A percentile compares a stretch with the other conserved stretches of the same genome.
These are phyloP conservation scores for Firmiana major DNA, from an alignment of 345 rosid genomes.

Conservation along the genomic window DNA sequence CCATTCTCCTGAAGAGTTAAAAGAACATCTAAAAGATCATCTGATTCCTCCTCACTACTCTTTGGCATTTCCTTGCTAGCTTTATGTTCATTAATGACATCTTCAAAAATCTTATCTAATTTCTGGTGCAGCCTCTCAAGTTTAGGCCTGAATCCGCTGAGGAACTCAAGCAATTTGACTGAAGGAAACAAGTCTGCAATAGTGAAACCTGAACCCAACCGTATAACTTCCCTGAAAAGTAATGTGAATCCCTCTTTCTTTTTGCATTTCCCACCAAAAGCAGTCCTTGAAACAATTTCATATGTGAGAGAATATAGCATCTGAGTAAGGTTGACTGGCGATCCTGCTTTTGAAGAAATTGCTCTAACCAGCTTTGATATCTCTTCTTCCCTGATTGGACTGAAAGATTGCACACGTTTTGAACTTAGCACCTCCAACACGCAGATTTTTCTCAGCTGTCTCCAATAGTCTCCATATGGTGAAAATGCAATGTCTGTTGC, in stretches of 20 bases:
- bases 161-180: neutral
- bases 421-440: neutral
- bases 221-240: neutral
- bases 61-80: neutral
- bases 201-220: neutral
- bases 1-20: neutral
- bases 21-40: neutral
- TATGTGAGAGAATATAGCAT: neutral
- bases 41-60: neutral
- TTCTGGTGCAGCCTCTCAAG: neutral
- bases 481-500: neutral
- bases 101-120: neutral
- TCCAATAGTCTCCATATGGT: neutral
- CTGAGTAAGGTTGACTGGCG: neutral
- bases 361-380: neutral
- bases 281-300: neutral
- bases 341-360: neutral
- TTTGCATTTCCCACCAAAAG: conserved; percentile 5
- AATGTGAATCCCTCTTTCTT: neutral
- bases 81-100: neutral
- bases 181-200: neutral
- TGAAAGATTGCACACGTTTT: neutral
- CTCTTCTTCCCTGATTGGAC: neutral
- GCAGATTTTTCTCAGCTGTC: neutral
- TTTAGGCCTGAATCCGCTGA: neutral